Conservation (phyloP, 108 stramenopile species). For the Bacterosira constricta region DNA sequence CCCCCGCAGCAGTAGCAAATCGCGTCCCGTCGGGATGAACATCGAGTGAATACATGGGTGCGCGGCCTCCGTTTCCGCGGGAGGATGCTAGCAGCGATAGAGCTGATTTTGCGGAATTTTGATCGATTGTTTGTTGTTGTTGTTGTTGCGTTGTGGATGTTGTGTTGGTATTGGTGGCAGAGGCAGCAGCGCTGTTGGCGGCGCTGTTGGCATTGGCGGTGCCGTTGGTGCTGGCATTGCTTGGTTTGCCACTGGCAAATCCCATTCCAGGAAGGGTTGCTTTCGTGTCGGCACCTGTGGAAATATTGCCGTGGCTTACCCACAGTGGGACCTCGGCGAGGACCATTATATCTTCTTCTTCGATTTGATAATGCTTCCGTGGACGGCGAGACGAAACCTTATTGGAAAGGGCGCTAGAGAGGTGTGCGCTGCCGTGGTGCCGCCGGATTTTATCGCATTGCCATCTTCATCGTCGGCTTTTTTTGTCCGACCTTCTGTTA, state of each 20-base stretch:
- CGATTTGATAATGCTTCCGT: too few relatives aligned
- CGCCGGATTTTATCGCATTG: not conserved
- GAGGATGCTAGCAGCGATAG: conserved; percentile 47
- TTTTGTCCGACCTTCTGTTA: not conserved
- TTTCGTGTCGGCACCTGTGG: not conserved
- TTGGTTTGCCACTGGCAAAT: not conserved
- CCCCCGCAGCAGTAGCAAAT: conserved; percentile 86
- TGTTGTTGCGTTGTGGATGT: not conserved
- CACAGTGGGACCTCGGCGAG: conserved; percentile 37
- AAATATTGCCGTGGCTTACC: conserved; percentile 28
- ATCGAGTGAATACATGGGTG: conserved; percentile 79
- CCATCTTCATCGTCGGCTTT: not conserved
- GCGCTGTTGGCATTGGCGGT: too few relatives aligned
- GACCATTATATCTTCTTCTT: too few relatives aligned
- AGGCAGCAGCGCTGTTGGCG: not conserved
- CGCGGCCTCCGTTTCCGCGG: conserved; percentile 25
- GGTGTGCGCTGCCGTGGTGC: not conserved
- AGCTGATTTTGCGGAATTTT: conserved; percentile 52
- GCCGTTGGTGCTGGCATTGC: not conserved
- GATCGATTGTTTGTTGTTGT: not conserved
- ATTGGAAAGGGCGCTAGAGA: not conserved
- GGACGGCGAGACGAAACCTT: too few relatives aligned
- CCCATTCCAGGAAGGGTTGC: conserved; percentile 10
- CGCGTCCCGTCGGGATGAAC: conserved; percentile 68
- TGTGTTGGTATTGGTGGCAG: not conserved